Evolutionary conservation across 225 moss, liverwort and hornwort genomes (phyloP), one percentile per base, ranked within the genome.

Genomic region (Sphagnum contortum): DNA sequence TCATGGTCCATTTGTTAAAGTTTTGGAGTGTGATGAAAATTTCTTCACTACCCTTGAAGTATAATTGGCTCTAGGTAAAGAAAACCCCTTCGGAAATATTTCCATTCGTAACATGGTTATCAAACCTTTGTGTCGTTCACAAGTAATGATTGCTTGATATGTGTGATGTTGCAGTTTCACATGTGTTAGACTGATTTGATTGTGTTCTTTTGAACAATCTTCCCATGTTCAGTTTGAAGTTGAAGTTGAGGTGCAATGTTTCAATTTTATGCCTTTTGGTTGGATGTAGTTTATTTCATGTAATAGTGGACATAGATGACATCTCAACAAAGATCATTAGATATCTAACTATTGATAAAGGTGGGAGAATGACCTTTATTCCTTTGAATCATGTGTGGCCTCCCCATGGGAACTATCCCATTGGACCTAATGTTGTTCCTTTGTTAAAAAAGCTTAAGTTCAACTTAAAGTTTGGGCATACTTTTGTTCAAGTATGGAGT

Each of bases 361-460:
- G 90, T 53, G 93, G 93, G 64, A 86, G 93, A 69, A 88, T 94
- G 64, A 90, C 93, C 55, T 94, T 94, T 58, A 90, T 94, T 86
- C 93, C 93, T 11, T 75, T 94, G 70, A 94, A 94, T 71, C 88
- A 80, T 48, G 68, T 94, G 45, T 82, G 80, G 83, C 63, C 84
- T 61, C 84, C 86, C 50, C 74, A 75, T 44, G 86, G 90, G 59
- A 77, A 68, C 6, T 94, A 90, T 69, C 93, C 93, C 61, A 81
- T 80, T 45, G 93, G 93, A 65, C 93, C 93, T 76, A 88, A 94
- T 78, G 93, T 94, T 12, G 93, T 94, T 61, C 93, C 93, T 55
- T 77, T 94, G 29, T 70, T 94, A 76, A 88, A 57, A 69, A 90
- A 88, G 79, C 69, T 94, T 6, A 90, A 79, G 69, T 90, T 60